Evolutionary conservation across 2,329 filamentous ascomycete genomes (phyloP), one percentile per base, ranked within the genome.

Genomic region (Emydomyces testavorans): DNA sequence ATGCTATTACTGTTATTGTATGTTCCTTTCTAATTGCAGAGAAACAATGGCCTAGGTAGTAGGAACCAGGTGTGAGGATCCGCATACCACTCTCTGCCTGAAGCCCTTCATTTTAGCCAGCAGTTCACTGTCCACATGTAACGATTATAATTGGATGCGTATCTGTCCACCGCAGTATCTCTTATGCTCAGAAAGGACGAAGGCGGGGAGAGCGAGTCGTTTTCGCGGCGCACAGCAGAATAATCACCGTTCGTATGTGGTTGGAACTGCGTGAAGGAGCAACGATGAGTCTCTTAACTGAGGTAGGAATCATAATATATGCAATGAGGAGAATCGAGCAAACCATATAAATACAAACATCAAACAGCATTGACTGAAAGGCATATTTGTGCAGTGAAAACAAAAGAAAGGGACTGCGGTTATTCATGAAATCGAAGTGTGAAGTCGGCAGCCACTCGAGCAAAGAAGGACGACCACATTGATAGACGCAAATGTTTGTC

Each of bases 21-120:
- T 48, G 53, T 47, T 32, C 20, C 48, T 47, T 20, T 28, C 16
- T 37, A 36, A 21, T 38, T 15, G 15, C 20, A 26, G 20, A 15
- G 21, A n/a, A 20, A 20, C 46, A 50, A 47, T 39, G n/a, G 44
- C 21, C 28, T 20, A 23, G 20, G 26, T 43, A 28, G 50, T 41
- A 26, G 31, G 47, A 38, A 43, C 55, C 58, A 57, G 56, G 57
- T 54, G 53, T 42, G 50, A 53, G 53, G 55, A 53, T 54, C 54
- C 52, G 80, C 85, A 77, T 80, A 94, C 88, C 76, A 95, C 88
- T 83, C 85, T 86, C 76, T 94, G 87, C 72, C 88, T 85, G 71
- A 96, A 94, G 68, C 87, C 85, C 75, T 94, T 95, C 90, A 96
- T 95, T 71, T 77, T 84, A 70, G 68, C 69, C 50, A 52, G 52